Conservation (phyloP, 108 stramenopile species). For the Cyclotella atomus region DNA sequence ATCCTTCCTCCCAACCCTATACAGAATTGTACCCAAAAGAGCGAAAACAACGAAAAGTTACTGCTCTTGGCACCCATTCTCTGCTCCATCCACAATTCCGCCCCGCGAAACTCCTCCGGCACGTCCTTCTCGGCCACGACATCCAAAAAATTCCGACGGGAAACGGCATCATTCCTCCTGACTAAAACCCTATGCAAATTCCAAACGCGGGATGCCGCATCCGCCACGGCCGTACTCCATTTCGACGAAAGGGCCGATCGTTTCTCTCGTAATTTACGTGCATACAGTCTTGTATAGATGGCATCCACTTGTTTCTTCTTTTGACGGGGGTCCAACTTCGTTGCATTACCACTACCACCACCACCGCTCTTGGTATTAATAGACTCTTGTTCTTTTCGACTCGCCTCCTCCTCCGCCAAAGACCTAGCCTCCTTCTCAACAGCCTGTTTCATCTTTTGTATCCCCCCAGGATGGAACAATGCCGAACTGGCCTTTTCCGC, state of each 20-base stretch:
- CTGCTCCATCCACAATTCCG: constrained; percentile 11
- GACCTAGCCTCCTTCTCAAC: constrained; percentile 45
- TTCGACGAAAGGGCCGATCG: constrained; percentile 57
- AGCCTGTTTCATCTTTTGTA: constrained; percentile 45
- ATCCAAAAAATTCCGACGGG: constrained; percentile 73
- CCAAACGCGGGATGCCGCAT: constrained; percentile 71
- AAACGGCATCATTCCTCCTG: constrained; percentile 77
- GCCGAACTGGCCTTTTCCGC: constrained; percentile 55
- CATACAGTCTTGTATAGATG: constrained; percentile 46
- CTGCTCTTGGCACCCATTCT: constrained; percentile 4
- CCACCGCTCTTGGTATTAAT: too few relatives aligned
- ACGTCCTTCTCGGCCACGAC: constrained; percentile 64
- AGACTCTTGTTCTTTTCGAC: too few relatives aligned
- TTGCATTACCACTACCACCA: too few relatives aligned
- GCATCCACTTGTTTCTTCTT: constrained; percentile 68
- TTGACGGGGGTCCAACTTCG: constrained; percentile 53
- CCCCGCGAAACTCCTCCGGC: constrained; percentile 54
- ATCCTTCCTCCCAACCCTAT: constrained; percentile 64
- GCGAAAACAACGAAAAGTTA: constrained; percentile 62
- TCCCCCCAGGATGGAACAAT: constrained; percentile 44
- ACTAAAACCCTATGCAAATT: constrained; percentile 81
- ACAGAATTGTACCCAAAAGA: constrained; percentile 82
- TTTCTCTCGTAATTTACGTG: constrained; percentile 68
- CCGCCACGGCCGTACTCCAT: constrained; percentile 66
- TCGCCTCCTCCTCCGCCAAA: constrained; percentile 49